phyloP scores from a whole-genome alignment of 345 rosid species.

The Rhodomyrtus tomentosa region DNA sequence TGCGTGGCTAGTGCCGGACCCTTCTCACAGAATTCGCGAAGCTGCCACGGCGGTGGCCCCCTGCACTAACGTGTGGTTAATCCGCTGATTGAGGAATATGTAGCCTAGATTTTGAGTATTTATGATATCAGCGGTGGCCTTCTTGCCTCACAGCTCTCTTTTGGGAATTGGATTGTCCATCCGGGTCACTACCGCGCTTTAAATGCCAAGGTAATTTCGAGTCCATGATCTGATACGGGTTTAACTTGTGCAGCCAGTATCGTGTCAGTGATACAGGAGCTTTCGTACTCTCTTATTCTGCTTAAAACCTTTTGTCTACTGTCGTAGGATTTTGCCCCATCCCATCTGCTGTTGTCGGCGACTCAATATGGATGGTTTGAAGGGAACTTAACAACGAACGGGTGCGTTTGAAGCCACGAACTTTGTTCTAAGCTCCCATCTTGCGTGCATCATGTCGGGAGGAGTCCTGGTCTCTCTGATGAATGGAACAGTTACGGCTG shows the following conservation, averaged over 20 bases:
- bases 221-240: not conserved
- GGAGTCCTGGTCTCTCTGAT: not conserved
- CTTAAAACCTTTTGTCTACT: not conserved
- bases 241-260: not conserved
- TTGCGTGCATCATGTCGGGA: not conserved
- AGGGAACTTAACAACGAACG: not conserved
- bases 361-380: not conserved
- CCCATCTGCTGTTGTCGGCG: not conserved
- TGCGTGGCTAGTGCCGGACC: not conserved
- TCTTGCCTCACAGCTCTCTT: not conserved
- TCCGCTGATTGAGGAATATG: not conserved
- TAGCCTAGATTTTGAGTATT: not conserved
- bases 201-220: not conserved
- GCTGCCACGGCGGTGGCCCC: not conserved
- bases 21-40: not conserved
- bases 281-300: not conserved
- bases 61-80: not conserved
- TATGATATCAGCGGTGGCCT: not conserved
- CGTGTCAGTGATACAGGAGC: not conserved
- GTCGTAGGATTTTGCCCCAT: not conserved
- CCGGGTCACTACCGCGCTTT: not conserved
- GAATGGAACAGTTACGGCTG: not conserved
- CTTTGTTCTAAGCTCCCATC: not conserved
- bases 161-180: not conserved
- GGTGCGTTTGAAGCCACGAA: not conserved